Base-by-base conservation (phyloP, 164 flowering plant species). In the Kalanchoe fedtschenkoi region DNA sequence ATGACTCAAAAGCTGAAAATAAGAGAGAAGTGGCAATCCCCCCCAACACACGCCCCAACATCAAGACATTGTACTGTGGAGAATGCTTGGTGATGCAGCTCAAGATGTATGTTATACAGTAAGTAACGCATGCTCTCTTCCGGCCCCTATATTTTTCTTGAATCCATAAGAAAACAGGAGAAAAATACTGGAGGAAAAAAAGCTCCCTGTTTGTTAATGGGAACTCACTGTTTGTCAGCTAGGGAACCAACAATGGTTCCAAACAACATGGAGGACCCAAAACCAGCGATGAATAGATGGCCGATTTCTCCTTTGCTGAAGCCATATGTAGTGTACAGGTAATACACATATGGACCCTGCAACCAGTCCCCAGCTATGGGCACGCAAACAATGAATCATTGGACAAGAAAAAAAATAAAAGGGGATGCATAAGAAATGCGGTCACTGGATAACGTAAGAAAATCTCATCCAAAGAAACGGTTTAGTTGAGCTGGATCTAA, bases 71-170 rank as follows among this genome's bases (percentile, higher is more conserved):
- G 80, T 87, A 95, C 34, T 86, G 81, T 42, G 99, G 90, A 69
- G 96, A 95, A 75, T 91, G 99, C 76, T 95, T 95, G 62, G 99
- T 95, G 68, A 89, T 66, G 71, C 97, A 95, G 76, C 99, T 95
- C 71, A 95, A 80, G 33, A 89, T 91, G 80, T 95, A 95, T 41
- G 97, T 83, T 41, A 95, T 89, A 73, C 99, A 95, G 72, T 95
- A 95, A 67, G 97, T 91, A 24, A 91, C 75, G 64, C 95, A 87
- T n/a, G 99, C 99, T 67, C 96, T 82, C 76, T 81, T 95, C 57
- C 99, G 89, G 8, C 99, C 99, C 86, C 99, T 95, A 78, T 34
- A 75, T 43, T 43, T 43, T 43, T 63, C 61, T 67, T 56, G 35
- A 24, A 10, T 30, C 16, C 35, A 42, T 17, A 63, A 6, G n/a